These are phyloP conservation scores for Phytophthora pisi DNA, from an alignment of 352 stramenopile species.

Conservation along the genomic window DNA sequence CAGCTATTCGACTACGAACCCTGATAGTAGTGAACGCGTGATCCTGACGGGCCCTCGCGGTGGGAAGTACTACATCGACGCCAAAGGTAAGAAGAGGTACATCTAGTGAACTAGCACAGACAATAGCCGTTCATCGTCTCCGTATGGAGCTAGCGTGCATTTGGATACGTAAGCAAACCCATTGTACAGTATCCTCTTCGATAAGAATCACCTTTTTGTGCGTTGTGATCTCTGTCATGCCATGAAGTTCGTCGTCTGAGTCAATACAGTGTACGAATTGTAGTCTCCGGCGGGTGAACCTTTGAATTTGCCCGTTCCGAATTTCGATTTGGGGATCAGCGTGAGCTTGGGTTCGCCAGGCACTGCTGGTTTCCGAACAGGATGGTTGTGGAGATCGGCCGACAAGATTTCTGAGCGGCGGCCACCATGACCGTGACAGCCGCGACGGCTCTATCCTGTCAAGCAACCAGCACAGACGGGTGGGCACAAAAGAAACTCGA, in stretches of 20 bases:
- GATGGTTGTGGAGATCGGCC: slow-evolving; percentile 15
- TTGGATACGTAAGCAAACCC: background rate
- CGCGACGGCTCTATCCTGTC: slow-evolving; percentile 21
- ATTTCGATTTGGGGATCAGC: background rate
- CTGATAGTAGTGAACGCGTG: background rate
- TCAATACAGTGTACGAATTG: background rate
- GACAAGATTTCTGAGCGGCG: slow-evolving; percentile 22
- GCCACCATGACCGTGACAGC: slow-evolving; percentile 5
- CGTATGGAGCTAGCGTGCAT: too few relatives aligned
- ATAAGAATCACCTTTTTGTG: background rate
- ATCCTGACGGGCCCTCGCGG: background rate
- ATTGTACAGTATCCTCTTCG: background rate
- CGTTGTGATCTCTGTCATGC: background rate
- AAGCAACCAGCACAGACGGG: slow-evolving; percentile 1
- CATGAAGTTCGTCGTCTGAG: background rate
- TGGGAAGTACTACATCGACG: background rate
- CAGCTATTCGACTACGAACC: background rate
- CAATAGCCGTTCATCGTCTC: too few relatives aligned
- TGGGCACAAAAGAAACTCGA: slow-evolving; percentile 36
- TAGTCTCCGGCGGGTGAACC: background rate
- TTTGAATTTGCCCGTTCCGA: background rate
- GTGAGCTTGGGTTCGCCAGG: slow-evolving; percentile 12
- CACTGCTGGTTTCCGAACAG: slow-evolving; percentile 19
- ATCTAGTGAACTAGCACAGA: background rate
- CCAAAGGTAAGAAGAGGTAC: background rate